Conservation (phyloP, 2,329 filamentous ascomycete species). For the Phyllosticta citrichinensis region DNA sequence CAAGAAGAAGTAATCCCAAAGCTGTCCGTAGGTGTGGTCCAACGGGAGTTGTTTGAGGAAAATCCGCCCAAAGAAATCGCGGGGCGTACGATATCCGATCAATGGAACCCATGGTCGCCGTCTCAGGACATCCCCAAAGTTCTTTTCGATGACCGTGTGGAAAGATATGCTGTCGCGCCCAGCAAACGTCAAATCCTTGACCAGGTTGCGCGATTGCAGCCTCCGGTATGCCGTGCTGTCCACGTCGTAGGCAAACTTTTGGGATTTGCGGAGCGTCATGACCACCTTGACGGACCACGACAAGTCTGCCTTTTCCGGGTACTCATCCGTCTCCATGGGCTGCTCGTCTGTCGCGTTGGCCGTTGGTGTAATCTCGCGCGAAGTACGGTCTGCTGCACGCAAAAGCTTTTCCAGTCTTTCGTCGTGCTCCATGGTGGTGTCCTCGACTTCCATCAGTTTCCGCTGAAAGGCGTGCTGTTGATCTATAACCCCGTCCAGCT, state of each 20-base stretch:
- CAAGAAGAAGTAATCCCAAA: constrained; percentile 32
- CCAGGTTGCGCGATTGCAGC: constrained; percentile 29
- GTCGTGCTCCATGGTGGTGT: constrained; percentile 30
- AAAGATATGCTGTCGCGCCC: constrained; percentile 29
- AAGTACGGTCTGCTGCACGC: constrained; percentile 12
- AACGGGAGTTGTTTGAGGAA: constrained; percentile 25
- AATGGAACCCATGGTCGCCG: constrained; percentile 32
- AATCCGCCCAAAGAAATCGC: constrained; percentile 30
- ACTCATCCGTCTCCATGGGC: constrained; percentile 14
- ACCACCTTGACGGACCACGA: constrained; percentile 29
- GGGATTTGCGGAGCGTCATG: constrained; percentile 27
- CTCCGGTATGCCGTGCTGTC: constrained; percentile 29
- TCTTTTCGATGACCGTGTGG: constrained; percentile 25
- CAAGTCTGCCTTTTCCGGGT: constrained; percentile 24
- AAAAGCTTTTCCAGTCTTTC: constrained; percentile 28
- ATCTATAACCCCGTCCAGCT: constrained; percentile 31
- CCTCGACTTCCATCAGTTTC: constrained; percentile 28
- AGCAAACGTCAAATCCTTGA: constrained; percentile 27
- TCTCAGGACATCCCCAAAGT: constrained; percentile 26
- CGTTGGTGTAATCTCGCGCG: constrained; percentile 1
- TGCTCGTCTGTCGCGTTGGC: constrained; percentile 1
- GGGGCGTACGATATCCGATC: constrained; percentile 27
- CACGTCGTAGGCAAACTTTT: constrained; percentile 28
- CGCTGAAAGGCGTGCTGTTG: constrained; percentile 28
- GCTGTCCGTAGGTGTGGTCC: constrained; percentile 23